Conservation (phyloP, 495 filamentous ascomycete genomes). For the Aspergillus biplanus region DNA sequence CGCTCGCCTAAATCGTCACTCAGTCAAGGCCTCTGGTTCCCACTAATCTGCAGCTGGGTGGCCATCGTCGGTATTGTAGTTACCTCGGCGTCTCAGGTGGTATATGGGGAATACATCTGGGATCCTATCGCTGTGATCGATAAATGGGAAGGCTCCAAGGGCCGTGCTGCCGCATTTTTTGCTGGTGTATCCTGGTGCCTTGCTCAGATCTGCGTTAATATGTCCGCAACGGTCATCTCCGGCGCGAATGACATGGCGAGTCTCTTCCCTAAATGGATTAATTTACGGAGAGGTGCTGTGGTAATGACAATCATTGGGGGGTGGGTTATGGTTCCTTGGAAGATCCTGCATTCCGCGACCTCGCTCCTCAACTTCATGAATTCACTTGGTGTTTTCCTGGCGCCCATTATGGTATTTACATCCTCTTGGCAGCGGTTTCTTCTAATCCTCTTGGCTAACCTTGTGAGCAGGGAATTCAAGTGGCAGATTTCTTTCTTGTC, state of each 20-base stretch:
- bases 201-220: slow-evolving; percentile 7
- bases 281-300: slow-evolving; percentile 4
- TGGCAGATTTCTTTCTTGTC: slow-evolving; percentile 7
- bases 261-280: slow-evolving; percentile 7
- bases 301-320: slow-evolving; percentile 7
- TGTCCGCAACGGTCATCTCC: slow-evolving; percentile 10
- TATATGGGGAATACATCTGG: slow-evolving; percentile 7
- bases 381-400: not conserved
- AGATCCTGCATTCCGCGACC: slow-evolving; percentile 6
- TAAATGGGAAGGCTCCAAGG: slow-evolving; percentile 7
- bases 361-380: slow-evolving; percentile 11
- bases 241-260: slow-evolving; percentile 8
- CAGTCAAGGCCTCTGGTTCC: slow-evolving; percentile 3
- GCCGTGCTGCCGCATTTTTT: slow-evolving; percentile 2
- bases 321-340: slow-evolving; percentile 11
- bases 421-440: not conserved
- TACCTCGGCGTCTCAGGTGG: not conserved
- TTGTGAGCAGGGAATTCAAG: slow-evolving; percentile 3
- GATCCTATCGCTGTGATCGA: slow-evolving; percentile 3
- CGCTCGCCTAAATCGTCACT: slow-evolving; percentile 2
- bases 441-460: not conserved
- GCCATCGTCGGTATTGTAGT: slow-evolving; percentile 1
- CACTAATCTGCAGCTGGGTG: not conserved
- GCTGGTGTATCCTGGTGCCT: slow-evolving; percentile 8
- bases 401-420: slow-evolving; percentile 5